These are phyloP conservation scores for Verticillium isaacii DNA, from an alignment of 2,329 filamentous ascomycete genomes.

Conservation along the genomic window DNA sequence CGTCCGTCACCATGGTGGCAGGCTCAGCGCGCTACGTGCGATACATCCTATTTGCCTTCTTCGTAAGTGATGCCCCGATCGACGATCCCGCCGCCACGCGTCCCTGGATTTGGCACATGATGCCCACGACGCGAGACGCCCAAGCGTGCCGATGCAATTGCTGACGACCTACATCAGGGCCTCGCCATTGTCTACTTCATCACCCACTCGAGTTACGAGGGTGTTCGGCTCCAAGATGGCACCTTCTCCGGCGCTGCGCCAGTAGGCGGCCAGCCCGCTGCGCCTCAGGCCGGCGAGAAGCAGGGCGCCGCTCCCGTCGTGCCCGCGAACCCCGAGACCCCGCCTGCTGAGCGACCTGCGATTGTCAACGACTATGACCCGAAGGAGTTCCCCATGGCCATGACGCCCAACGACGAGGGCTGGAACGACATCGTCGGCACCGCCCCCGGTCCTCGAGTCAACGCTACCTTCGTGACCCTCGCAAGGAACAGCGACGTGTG, in stretches of 20 bases:
- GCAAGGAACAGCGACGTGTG: slow-evolving; percentile 91
- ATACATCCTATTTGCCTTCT: slow-evolving; percentile 76
- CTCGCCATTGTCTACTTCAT: slow-evolving; percentile 79
- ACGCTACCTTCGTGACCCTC: slow-evolving; percentile 95
- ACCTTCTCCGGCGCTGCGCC: slow-evolving; percentile 21
- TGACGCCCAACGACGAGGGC: slow-evolving; percentile 46
- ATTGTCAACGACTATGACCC: slow-evolving; percentile 28
- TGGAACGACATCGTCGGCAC: slow-evolving; percentile 48
- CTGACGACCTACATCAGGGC: slow-evolving; percentile 33
- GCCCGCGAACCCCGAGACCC: slow-evolving; percentile 7
- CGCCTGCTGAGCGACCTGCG: slow-evolving; percentile 16
- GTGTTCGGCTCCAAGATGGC: slow-evolving; percentile 20
- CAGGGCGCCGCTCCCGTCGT: slow-evolving; percentile 1
- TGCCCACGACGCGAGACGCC: neutral
- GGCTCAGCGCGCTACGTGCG: slow-evolving; percentile 70
- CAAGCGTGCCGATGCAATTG: neutral
- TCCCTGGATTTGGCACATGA: neutral
- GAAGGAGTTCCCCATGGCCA: slow-evolving; percentile 42
- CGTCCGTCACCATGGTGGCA: slow-evolving; percentile 48
- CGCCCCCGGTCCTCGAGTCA: slow-evolving; percentile 71
- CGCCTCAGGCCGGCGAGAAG: slow-evolving; percentile 2
- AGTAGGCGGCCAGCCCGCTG: slow-evolving; percentile 25
- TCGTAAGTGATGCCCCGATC: slow-evolving; percentile 53
- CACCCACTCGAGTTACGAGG: slow-evolving; percentile 51
- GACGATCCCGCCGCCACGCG: neutral